These are phyloP conservation scores for Pleurotus tuber-regium DNA, from an alignment of 768 basidiomycete species.

Conservation along the genomic window DNA sequence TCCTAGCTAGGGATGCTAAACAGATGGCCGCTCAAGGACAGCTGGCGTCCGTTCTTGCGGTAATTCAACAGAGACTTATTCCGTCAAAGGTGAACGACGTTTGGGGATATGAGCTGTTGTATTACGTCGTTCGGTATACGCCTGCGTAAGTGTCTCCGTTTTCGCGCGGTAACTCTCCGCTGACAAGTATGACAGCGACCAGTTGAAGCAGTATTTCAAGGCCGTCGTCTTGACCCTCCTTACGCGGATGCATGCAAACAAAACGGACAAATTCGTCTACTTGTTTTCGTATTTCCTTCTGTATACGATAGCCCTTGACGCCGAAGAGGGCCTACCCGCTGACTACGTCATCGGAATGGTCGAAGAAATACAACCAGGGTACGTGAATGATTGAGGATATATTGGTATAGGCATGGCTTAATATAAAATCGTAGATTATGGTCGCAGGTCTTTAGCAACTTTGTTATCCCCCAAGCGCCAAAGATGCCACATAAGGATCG, in stretches of 20 bases:
- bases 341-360: constrained; percentile 77
- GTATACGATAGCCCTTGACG: constrained; percentile 72
- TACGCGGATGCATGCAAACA: constrained; percentile 82
- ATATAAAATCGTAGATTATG: constrained; percentile 61
- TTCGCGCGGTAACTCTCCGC: background rate
- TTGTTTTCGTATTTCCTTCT: constrained; percentile 78
- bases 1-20: constrained; percentile 66
- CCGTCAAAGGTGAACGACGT: constrained; percentile 85
- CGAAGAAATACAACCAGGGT: constrained; percentile 87
- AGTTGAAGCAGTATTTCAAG: constrained; percentile 72
- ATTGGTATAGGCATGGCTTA: no score
- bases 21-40: constrained; percentile 73
- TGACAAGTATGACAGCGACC: constrained; percentile 17
- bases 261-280: constrained; percentile 87
- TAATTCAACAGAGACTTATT: constrained; percentile 87
- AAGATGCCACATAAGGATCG: constrained; percentile 82
- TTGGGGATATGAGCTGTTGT: constrained; percentile 89
- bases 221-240: constrained; percentile 75
- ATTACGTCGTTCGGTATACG: constrained; percentile 69
- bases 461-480: constrained; percentile 77
- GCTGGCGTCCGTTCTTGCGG: constrained; percentile 75
- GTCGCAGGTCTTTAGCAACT: constrained; percentile 72
- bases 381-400: no score
- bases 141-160: constrained; percentile 59
- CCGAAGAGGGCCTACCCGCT: constrained; percentile 70